Conservation (phyloP, 805 yeast genomes). For the Pichia nanzhaoensis region DNA sequence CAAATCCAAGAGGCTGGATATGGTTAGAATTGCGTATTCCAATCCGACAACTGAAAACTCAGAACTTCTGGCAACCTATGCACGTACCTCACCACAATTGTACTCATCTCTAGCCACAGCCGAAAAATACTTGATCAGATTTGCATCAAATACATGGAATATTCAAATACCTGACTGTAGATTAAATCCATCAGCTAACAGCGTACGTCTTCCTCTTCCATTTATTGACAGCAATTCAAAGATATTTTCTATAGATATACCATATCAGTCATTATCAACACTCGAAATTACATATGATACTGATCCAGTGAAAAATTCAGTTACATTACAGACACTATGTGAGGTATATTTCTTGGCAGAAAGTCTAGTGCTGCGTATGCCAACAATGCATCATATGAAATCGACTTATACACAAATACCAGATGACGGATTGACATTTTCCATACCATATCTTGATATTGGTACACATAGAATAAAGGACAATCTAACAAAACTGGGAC, state of each 20-base stretch:
- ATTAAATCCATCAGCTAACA: conserved; percentile 6
- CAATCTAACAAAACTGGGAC: conserved; percentile 12
- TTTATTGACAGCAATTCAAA: background rate
- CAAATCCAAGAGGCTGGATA: too few relatives aligned
- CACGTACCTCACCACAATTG: conserved; percentile 22
- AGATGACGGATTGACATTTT: conserved; percentile 12
- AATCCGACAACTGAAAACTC: conserved; percentile 28
- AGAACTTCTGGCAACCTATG: conserved; percentile 20
- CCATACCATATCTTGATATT: conserved; percentile 21
- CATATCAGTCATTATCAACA: conserved; percentile 4
- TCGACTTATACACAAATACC: conserved; percentile 1
- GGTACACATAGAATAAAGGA: conserved; percentile 16
- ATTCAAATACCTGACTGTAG: conserved; percentile 10
- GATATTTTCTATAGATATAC: conserved; percentile 1
- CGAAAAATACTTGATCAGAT: conserved; percentile 16
- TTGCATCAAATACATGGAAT: conserved; percentile 21
- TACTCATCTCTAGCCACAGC: conserved; percentile 11
- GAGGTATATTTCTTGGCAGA: conserved; percentile 25
- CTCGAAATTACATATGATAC: background rate
- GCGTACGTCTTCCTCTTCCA: conserved; percentile 8
- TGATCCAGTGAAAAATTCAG: conserved; percentile 3
- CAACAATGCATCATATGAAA: conserved; percentile 2
- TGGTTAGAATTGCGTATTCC: background rate
- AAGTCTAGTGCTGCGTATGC: conserved; percentile 17
- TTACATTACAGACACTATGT: conserved; percentile 13